Evolutionary conservation across 805 yeast genomes (phyloP).

Genomic region (Saccharomyces mikatae): DNA sequence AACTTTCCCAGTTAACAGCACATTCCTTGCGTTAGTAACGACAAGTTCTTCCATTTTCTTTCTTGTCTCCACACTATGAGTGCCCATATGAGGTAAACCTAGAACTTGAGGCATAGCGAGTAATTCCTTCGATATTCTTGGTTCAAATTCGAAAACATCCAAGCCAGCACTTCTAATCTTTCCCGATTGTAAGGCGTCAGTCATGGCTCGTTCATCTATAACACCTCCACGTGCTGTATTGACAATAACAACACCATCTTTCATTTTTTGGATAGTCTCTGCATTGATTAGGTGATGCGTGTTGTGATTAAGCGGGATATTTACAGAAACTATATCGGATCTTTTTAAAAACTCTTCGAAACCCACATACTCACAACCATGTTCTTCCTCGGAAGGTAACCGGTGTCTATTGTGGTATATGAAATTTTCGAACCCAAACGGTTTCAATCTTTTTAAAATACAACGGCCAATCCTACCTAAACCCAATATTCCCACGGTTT

Average conservation of each 20-base stretch:
- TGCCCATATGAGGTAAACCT: constrained; percentile 85
- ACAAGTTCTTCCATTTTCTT: constrained; percentile 74
- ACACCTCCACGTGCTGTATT: constrained; percentile 90
- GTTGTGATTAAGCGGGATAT: constrained; percentile 64
- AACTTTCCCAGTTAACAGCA: constrained; percentile 58
- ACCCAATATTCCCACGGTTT: constrained; percentile 72
- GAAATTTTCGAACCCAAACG: constrained; percentile 68
- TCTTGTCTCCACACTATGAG: constrained; percentile 67
- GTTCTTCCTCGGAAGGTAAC: constrained; percentile 54
- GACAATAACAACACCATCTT: constrained; percentile 64
- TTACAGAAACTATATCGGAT: constrained; percentile 66
- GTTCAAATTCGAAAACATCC: constrained; percentile 73
- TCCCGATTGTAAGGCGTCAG: constrained; percentile 50
- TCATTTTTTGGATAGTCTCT: constrained; percentile 57
- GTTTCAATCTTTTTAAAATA: constrained; percentile 58
- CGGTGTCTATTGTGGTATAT: constrained; percentile 63
- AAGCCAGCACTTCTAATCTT: constrained; percentile 61
- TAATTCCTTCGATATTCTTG: constrained; percentile 58
- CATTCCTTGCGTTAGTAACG: constrained; percentile 56
- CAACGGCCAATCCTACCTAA: constrained; percentile 89
- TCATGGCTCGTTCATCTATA: constrained; percentile 55
- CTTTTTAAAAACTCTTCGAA: constrained; percentile 57
- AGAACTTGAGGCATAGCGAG: constrained; percentile 58
- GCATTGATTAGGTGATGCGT: constrained; percentile 65
- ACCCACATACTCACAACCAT: constrained; percentile 60